phyloP scores from a whole-genome alignment of 352 stramenopile species.

The Elongisporangium prolatum region DNA sequence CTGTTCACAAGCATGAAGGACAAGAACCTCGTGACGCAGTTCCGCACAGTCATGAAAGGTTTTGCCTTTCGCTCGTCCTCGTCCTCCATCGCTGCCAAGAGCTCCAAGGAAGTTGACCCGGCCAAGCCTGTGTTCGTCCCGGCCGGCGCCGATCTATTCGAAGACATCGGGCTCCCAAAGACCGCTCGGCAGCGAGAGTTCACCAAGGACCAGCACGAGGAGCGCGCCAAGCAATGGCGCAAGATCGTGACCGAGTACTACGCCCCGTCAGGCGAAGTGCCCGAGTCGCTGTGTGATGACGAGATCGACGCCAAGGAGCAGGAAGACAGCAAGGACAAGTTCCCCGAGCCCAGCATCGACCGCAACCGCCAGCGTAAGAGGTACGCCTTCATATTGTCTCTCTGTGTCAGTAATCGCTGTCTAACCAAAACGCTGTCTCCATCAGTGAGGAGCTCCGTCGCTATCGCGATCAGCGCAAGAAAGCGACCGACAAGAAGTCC shows the following conservation, averaged over 20 bases:
- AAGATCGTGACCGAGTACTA: slow-evolving; percentile 68
- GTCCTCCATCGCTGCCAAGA: slow-evolving; percentile 22
- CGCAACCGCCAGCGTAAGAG: slow-evolving; percentile 62
- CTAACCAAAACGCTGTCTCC: neutral
- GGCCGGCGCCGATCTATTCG: slow-evolving; percentile 60
- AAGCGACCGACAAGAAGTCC: slow-evolving; percentile 52
- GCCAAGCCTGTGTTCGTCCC: slow-evolving; percentile 72
- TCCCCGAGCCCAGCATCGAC: slow-evolving; percentile 67
- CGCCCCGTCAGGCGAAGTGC: slow-evolving; percentile 28
- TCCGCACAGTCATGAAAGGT: slow-evolving; percentile 56
- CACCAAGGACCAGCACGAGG: slow-evolving; percentile 44
- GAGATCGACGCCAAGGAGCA: slow-evolving; percentile 25
- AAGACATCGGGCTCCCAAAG: slow-evolving; percentile 73
- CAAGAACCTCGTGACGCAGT: slow-evolving; percentile 69
- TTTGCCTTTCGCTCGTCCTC: slow-evolving; percentile 47
- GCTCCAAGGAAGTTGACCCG: slow-evolving; percentile 59
- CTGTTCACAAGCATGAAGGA: slow-evolving; percentile 87
- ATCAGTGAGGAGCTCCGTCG: slow-evolving; percentile 57
- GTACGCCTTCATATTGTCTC: slow-evolving; percentile 10
- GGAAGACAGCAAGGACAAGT: slow-evolving; percentile 25
- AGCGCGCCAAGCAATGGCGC: slow-evolving; percentile 64
- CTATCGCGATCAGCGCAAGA: slow-evolving; percentile 55
- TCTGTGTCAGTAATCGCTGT: neutral
- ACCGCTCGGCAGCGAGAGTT: slow-evolving; percentile 42
- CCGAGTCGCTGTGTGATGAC: slow-evolving; percentile 12